Percentiles rank a stretch among this genome's conserved stretches.
These are phyloP conservation scores for Poa pratensis DNA, from an alignment of 176 grass and related monocot genomes.

Conservation along the genomic window DNA sequence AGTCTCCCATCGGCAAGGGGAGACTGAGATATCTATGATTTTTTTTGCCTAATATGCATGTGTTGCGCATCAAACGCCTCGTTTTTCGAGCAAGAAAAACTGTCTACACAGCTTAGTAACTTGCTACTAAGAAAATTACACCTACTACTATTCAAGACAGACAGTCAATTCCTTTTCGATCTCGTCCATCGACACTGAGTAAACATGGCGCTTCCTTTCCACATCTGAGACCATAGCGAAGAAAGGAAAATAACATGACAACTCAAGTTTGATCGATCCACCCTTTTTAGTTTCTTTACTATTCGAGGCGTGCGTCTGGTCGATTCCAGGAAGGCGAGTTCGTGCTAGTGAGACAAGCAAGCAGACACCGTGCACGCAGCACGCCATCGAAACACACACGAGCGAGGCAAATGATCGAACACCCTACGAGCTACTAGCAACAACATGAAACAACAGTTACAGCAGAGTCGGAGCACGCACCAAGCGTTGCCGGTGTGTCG, in stretches of 20 bases:
- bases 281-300: neutral
- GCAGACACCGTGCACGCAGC: constrained; percentile 15
- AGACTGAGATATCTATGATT: neutral
- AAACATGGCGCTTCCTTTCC: neutral
- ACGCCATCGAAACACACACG: neutral
- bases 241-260: neutral
- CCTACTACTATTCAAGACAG: neutral
- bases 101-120: neutral
- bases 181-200: neutral
- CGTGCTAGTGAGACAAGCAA: constrained; percentile 14
- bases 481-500: constrained; percentile 79
- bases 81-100: constrained; percentile 13
- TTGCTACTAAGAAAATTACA: neutral
- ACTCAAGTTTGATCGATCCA: neutral
- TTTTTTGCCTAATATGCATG: neutral
- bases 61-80: neutral
- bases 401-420: constrained; percentile 35
- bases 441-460: neutral
- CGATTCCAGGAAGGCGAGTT: neutral
- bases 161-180: neutral
- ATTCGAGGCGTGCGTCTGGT: neutral
- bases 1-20: neutral
- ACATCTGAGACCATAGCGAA: constrained; percentile 2
- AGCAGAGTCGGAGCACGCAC: constrained; percentile 35
- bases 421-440: constrained; percentile 10